phyloP scores from a whole-genome alignment of 2,329 filamentous ascomycete genomes.

The Colletotrichum tofieldiae region DNA sequence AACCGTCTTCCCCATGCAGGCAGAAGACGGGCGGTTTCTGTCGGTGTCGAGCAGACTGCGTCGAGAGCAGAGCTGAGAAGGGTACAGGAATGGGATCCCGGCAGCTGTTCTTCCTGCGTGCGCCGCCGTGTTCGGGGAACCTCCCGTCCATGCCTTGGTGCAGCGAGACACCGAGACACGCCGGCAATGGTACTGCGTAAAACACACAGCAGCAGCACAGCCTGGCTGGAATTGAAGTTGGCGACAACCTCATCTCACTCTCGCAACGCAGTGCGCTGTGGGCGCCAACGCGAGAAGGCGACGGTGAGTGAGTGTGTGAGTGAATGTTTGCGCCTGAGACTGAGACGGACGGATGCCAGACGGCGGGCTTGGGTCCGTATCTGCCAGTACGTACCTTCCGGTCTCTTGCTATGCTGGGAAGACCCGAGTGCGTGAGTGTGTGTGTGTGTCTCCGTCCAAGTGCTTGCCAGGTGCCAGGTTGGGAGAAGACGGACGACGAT shows the following conservation, averaged over 20 bases:
- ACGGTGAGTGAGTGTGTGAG: conserved; percentile 1
- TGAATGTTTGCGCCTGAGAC: conserved; percentile 35
- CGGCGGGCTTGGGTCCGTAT: background rate
- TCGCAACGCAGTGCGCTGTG: too few species aligned
- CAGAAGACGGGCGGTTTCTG: background rate
- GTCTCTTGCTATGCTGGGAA: background rate
- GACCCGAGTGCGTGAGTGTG: background rate
- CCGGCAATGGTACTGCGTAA: background rate
- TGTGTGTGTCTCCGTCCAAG: background rate
- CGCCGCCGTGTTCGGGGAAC: background rate
- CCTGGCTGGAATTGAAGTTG: conserved; percentile 21
- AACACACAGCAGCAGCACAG: background rate
- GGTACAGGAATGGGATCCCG: background rate
- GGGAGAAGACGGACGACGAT: conserved; percentile 1
- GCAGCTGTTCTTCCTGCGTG: background rate
- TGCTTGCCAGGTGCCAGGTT: conserved; percentile 11
- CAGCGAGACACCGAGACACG: conserved; percentile 8
- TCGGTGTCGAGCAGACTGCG: background rate
- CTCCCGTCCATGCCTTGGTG: conserved; percentile 11
- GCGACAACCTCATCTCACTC: conserved; percentile 11
- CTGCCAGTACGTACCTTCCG: background rate
- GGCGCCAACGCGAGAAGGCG: too few species aligned
- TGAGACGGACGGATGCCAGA: conserved; percentile 34
- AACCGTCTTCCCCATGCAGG: conserved; percentile 13
- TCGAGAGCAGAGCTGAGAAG: background rate